A percentile compares a stretch with the other conserved stretches of the same genome.
phyloP scores from a whole-genome alignment of 345 rosid genomes.

The Syzygium jambos region DNA sequence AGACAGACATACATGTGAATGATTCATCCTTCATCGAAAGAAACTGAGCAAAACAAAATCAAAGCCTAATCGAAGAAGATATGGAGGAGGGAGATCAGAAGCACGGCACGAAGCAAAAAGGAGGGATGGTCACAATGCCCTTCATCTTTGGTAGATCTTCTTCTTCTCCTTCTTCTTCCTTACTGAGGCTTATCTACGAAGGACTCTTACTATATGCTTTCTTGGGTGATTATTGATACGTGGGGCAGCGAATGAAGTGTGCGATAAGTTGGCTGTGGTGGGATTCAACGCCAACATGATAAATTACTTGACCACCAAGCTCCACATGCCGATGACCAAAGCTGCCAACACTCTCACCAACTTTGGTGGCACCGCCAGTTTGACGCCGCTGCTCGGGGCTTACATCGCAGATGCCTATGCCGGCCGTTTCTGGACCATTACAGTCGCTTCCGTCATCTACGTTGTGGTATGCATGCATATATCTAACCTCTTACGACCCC shows the following conservation, averaged over 20 bases:
- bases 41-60: background rate
- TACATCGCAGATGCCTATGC: slow-evolving; percentile 73
- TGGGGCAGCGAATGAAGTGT: slow-evolving; percentile 60
- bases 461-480: slow-evolving; percentile 35
- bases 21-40: background rate
- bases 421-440: slow-evolving; percentile 87
- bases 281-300: slow-evolving; percentile 82
- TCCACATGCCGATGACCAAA: slow-evolving; percentile 83
- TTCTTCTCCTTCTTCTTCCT: background rate
- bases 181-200: background rate
- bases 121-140: slow-evolving; percentile 69
- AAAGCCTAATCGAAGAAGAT: background rate
- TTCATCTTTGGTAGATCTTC: slow-evolving; percentile 51
- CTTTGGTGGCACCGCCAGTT: slow-evolving; percentile 76
- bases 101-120: slow-evolving; percentile 20
- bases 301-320: slow-evolving; percentile 72
- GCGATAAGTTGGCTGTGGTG: slow-evolving; percentile 87
- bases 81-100: background rate
- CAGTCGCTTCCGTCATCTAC: slow-evolving; percentile 59
- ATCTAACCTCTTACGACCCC: background rate
- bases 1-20: background rate
- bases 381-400: slow-evolving; percentile 86
- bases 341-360: slow-evolving; percentile 91
- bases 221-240: background rate
- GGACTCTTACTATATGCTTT: background rate